Evolutionary conservation across 2,329 filamentous ascomycete genomes (phyloP), one percentile per base, ranked within the genome.

Genomic region (Cyphellophora attinorum): DNA sequence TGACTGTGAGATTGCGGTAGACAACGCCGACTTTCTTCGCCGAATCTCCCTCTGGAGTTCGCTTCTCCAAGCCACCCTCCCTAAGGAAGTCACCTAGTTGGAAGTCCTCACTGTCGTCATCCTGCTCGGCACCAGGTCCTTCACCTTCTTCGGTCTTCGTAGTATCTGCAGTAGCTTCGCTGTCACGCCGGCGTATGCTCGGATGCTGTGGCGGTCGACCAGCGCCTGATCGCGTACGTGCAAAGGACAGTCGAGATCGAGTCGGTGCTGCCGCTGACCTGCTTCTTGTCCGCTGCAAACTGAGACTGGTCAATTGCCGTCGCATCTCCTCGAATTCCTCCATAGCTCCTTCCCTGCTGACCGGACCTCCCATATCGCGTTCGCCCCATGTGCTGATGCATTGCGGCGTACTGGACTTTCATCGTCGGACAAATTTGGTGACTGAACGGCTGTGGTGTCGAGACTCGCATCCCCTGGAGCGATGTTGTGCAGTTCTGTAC

Each of bases 1-100:
- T 78, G 17, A 89, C 83, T 0, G 76, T 85, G 32, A 89, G 64
- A 47, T 83, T 70, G 57, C 80, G 83, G 65, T 79, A 89, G 1
- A 85, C 62, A 1, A 89, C 79, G 2, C 84, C 83, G 8, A 89
- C 74, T 49, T 79, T 82, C 61, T 89, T 91, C 8, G 78, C 71
- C 0, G 82, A 80, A 21, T 68, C 65, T 5, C 76, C 79, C 4
- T 58, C 52, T 18, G 76, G 70, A 2, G 72, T 74, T 10, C 80
- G 70, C 53, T 81, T 84, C 57, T 86, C 83, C 39, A 86, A 78
- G 48, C 82, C 79, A 1, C 82, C 82, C 40, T 83, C 75, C 30
- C 74, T 71, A 58, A 88, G 72, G 51, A 88, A 88, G 10, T 75
- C 63, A 19, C 70, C 72, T 2, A 88, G 65, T 40, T 81, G 71